Conservation (phyloP, 2,329 filamentous ascomycete genomes). For the Emmonsiellopsis sp. region DNA sequence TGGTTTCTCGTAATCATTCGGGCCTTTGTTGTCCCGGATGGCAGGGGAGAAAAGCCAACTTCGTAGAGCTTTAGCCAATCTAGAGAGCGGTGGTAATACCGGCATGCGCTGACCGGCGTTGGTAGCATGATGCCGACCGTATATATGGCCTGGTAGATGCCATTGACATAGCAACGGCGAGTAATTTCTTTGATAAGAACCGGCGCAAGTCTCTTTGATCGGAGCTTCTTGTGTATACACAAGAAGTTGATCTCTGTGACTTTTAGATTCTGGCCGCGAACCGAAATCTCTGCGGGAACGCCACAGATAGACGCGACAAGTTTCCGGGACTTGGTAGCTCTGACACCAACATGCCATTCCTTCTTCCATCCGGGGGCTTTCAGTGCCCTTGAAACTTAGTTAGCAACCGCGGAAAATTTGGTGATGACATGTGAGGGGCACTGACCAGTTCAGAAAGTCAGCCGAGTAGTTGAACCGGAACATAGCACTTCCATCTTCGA, state of each 20-base stretch:
- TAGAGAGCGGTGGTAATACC: constrained; percentile 88
- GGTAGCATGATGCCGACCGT: constrained; percentile 87
- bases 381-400: constrained; percentile 56
- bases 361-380: constrained; percentile 90
- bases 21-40: constrained; percentile 69
- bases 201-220: constrained; percentile 81
- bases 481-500: constrained; percentile 93
- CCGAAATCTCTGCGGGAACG: constrained; percentile 72
- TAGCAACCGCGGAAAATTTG: background rate
- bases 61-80: constrained; percentile 97
- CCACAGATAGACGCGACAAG: constrained; percentile 94
- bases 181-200: constrained; percentile 98
- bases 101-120: constrained; percentile 81
- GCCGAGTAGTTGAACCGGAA: constrained; percentile 95
- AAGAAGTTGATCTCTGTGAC: constrained; percentile 97
- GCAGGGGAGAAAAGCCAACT: constrained; percentile 85
- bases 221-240: constrained; percentile 95
- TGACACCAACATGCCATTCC: constrained; percentile 91
- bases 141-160: constrained; percentile 91
- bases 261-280: constrained; percentile 65
- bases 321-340: constrained; percentile 70
- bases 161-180: constrained; percentile 74
- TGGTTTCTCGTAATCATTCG: constrained; percentile 81
- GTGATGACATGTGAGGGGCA: background rate
- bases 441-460: constrained; percentile 77